Evolutionary conservation across 2,329 filamentous ascomycete species (phyloP).

Genomic region (Pseudogymnoascus sp.): DNA sequence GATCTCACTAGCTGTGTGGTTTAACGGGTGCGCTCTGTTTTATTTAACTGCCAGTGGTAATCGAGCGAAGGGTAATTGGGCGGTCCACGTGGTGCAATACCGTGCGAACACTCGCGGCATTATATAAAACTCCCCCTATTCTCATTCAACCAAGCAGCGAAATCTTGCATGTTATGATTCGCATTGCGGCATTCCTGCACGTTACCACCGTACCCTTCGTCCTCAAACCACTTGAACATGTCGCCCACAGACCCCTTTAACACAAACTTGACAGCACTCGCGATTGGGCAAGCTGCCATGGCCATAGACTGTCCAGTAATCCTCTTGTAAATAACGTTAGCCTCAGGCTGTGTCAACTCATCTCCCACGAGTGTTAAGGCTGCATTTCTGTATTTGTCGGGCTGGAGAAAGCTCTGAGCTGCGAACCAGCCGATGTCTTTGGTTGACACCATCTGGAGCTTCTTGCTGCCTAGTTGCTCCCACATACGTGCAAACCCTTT

Average conservation of each 20-base stretch:
- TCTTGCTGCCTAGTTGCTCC: slow-evolving; percentile 19
- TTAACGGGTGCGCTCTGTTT: neutral
- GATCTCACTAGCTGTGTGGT: neutral
- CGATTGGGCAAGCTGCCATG: slow-evolving; percentile 18
- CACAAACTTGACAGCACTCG: slow-evolving; percentile 13
- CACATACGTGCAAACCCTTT: slow-evolving; percentile 2
- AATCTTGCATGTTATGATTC: slow-evolving; percentile 35
- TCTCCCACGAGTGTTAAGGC: slow-evolving; percentile 37
- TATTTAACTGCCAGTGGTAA: neutral
- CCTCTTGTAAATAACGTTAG: slow-evolving; percentile 21
- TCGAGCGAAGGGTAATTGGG: neutral
- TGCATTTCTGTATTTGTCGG: slow-evolving; percentile 29
- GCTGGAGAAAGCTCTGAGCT: slow-evolving; percentile 34
- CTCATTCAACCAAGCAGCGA: slow-evolving; percentile 37
- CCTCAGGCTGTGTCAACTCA: slow-evolving; percentile 30
- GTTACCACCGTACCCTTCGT: slow-evolving; percentile 18
- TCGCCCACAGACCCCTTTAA: slow-evolving; percentile 12
- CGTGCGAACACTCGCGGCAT: neutral
- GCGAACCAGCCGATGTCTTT: slow-evolving; percentile 38
- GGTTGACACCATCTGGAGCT: slow-evolving; percentile 34
- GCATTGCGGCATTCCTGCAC: slow-evolving; percentile 32
- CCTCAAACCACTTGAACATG: slow-evolving; percentile 20
- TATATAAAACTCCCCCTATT: neutral
- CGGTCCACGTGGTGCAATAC: neutral
- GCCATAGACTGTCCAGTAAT: slow-evolving; percentile 19